Base-by-base conservation (phyloP, 2,329 filamentous ascomycete species). In the Huntiella savannae region DNA sequence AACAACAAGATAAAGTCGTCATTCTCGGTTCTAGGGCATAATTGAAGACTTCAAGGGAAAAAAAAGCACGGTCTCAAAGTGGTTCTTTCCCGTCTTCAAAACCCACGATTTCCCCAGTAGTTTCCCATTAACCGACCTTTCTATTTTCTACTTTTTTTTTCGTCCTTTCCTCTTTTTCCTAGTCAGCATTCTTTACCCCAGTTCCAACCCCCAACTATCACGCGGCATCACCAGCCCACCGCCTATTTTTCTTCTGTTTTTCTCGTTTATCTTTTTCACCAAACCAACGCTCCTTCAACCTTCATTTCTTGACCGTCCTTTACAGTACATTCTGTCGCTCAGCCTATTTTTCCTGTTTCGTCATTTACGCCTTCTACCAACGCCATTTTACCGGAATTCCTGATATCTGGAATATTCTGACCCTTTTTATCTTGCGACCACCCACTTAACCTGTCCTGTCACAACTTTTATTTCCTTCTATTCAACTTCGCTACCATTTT, bases 141-240 rank as follows among this genome's bases (percentile, higher is more conserved):
- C 39, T 44, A 38, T 41, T 4, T 46, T 40, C 13, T 19, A 10
- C 28, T 32, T 48, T 49, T 45, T 45, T 38, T 22, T 16, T 36
- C 4, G 6, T 28, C 22, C 22, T 28, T 28, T 10, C 22, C 22
- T 28, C 22, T 28, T 28, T 28, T 28, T 28, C 22, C 22, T 28
- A 28, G 22, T 28, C 8, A 28, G 22, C 22, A 28, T 28, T 28
- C 22, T 28, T 28, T 7, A 28, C 22, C 22, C 22, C 22, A 3
- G 22, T 10, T 28, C 22, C 22, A 28, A 28, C 22, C 22, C 6
- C 22, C 22, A 28, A 28, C 22, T 28, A 28, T 8, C 22, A 28
- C 22, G 8, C 22, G 22, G 22, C 22, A 28, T 28, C 22, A 28
- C 22, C 22, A 28, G 17, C 38, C 5, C 22, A 37, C 38, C 42